These are phyloP conservation scores for Suillus fuscotomentosus DNA, from an alignment of 768 basidiomycete genomes.

Conservation along the genomic window DNA sequence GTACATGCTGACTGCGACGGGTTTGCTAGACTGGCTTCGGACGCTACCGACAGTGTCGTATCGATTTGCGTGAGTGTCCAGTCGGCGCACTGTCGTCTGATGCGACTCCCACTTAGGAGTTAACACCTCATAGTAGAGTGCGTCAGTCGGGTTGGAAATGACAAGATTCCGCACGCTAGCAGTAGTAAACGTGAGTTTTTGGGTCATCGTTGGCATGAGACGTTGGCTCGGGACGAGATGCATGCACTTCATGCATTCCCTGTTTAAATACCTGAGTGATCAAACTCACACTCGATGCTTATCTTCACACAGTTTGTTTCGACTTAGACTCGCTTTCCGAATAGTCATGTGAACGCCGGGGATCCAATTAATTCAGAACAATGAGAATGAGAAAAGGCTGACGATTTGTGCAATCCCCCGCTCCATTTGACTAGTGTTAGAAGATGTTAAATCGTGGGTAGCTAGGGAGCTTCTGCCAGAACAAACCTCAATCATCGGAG, in stretches of 20 bases:
- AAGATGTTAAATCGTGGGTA: background rate
- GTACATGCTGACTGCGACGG: constrained; percentile 29
- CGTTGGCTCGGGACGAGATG: background rate
- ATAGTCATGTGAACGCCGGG: background rate
- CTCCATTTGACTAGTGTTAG: background rate
- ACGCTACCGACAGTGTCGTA: constrained; percentile 33
- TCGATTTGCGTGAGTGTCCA: constrained; percentile 27
- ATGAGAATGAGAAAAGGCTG: background rate
- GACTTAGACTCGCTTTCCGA: background rate
- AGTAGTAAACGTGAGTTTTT: constrained; percentile 38
- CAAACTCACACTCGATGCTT: background rate
- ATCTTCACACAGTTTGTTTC: background rate
- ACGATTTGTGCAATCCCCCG: background rate
- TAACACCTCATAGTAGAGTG: constrained; percentile 39
- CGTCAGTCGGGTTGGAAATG: constrained; percentile 36
- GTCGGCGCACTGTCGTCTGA: constrained; percentile 33
- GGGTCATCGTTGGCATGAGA: constrained; percentile 16
- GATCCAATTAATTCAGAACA: background rate
- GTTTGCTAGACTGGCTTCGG: constrained; percentile 29
- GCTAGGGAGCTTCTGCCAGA: background rate
- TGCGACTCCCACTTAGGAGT: constrained; percentile 37
- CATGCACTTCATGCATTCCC: background rate
- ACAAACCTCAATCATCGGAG: background rate
- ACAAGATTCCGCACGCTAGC: constrained; percentile 35
- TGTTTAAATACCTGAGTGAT: background rate